Evolutionary conservation across 2,329 filamentous ascomycete genomes (phyloP), one percentile per base, ranked within the genome.

Genomic region (Bertia moriformis): DNA sequence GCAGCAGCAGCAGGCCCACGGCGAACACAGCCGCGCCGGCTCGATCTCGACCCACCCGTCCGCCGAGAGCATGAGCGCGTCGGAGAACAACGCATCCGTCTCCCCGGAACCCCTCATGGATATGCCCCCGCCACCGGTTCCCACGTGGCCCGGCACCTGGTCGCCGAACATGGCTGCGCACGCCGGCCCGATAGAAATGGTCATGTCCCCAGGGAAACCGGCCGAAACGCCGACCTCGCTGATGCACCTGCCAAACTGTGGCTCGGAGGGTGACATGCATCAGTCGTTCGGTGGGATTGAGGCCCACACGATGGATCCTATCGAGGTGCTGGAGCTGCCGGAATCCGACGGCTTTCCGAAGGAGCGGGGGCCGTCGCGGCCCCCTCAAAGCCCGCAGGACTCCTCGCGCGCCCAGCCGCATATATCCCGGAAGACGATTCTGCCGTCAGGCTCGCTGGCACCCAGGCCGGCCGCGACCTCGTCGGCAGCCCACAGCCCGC

Each of bases 201-300:
- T n/a, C n/a, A n/a, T n/a, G n/a, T n/a, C n/a, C n/a, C n/a, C n/a
- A n/a, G 61, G 59, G 17, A 65, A 63, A 39, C 83, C 84, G 10
- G 87, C 85, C 1, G n/a, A n/a, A n/a, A 93, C 87, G 0, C 87
- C 87, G 1, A 85, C 88, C 5, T 93, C 87, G 4, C 61, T 94
- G 42, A 94, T 95, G 83, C 81, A 76, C 49, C 66, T 89, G 33
- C 69, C 67, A 3, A 66, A 69, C 49, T 65, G 64, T 48, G 57
- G 62, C 39, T 71, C 69, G 44, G 66, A 64, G 41, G 56, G 57
- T 18, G n/a, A n/a, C n/a, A n/a, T n/a, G n/a, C 53, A 53, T 40
- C 54, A 58, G 13, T 58, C 66, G 19, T 51, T 59, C 43, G 54
- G 54, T 43, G 47, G 55, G 46, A 54, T 60, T 18, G 66, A 66